Base-by-base conservation (phyloP, 1,284 basidiomycete genomes). In the Neonothopanus nambi region DNA sequence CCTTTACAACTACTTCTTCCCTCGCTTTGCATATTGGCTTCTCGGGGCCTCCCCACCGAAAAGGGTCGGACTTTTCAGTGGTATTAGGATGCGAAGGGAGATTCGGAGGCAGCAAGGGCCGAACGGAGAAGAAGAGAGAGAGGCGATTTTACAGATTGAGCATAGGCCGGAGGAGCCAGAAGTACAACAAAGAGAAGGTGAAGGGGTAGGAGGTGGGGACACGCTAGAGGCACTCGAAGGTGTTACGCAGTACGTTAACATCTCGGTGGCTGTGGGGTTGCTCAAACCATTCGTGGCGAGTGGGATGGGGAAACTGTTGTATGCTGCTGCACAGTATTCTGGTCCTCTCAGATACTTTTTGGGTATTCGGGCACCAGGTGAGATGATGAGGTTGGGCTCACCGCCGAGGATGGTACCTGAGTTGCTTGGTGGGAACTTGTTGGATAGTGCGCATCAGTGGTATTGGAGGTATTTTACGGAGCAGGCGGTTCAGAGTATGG, bases 381-480 rank as follows among this genome's bases (percentile, higher is more conserved):
- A 13, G 40, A 15, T 26, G 7, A 23, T 36, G n/a, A 13, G 17
- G 17, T 33, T 52, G 44, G 37, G 35, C 15, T 43, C 50, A 18
- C 37, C 49, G 8, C 51, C 55, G n/a, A 53, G 42, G 30, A 33
- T 57, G 7, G 48, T 53, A 24, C 55, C 55, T n/a, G 51, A 53
- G 13, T 48, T 50, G 17, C 23, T 35, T 13, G 42, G 35, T 36
- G 26, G 41, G 4, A 37, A 44, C 6, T 15, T 46, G 18, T n/a
- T n/a, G n/a, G n/a, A n/a, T n/a, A n/a, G n/a, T n/a, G 30, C 52
- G n/a, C 48, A 49, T 40, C 28, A 30, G 5, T 50, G 47, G 51
- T 57, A 57, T 43, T 57, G 55, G 55, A 44, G 42, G 28, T 57
- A 52, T 28, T 57, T 45, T 26, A 57, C 55, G 12, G 55, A 53